A percentile compares a stretch with the other conserved stretches of the same genome.
Conservation (phyloP, 176 grass and related monocot genomes). For the Phoenix roebelenii region DNA sequence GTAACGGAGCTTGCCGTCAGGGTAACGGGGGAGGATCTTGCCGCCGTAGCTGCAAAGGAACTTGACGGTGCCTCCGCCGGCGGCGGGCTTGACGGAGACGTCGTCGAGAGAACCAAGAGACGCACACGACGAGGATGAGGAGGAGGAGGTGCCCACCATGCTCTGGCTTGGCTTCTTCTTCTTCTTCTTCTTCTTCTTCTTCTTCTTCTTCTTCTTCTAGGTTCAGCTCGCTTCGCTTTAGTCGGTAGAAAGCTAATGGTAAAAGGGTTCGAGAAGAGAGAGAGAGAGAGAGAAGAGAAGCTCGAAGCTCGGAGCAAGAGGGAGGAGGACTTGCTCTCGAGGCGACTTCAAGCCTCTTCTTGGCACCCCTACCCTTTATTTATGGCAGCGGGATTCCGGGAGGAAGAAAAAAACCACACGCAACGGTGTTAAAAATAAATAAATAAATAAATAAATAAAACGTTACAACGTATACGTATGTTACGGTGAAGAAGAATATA, state of each 20-base stretch:
- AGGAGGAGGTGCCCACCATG: background rate
- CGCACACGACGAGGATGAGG: background rate
- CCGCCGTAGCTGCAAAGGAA: conserved; percentile 82
- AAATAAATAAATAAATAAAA: no score
- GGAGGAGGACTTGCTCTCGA: background rate
- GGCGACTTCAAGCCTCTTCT: conserved; percentile 3
- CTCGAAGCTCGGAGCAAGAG: background rate
- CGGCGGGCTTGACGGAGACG: background rate
- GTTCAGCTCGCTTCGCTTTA: background rate
- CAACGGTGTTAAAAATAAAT: no score
- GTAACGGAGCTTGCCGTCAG: conserved; percentile 67
- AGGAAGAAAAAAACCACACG: background rate
- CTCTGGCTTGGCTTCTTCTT: background rate
- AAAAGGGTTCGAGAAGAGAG: background rate
- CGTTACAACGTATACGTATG: no score
- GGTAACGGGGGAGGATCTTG: conserved; percentile 57
- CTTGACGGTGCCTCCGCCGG: conserved; percentile 23
- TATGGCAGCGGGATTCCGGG: background rate
- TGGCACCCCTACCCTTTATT: background rate
- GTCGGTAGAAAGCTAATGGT: background rate
- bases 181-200: background rate
- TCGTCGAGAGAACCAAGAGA: conserved; percentile 4
- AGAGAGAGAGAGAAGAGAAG: background rate
- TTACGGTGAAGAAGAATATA: no score
- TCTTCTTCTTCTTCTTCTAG: no score